Percentiles rank a stretch among this genome's conserved stretches.
These are phyloP conservation scores for Papiliotrema fonsecae DNA, from an alignment of 1,284 basidiomycete genomes.

Conservation along the genomic window DNA sequence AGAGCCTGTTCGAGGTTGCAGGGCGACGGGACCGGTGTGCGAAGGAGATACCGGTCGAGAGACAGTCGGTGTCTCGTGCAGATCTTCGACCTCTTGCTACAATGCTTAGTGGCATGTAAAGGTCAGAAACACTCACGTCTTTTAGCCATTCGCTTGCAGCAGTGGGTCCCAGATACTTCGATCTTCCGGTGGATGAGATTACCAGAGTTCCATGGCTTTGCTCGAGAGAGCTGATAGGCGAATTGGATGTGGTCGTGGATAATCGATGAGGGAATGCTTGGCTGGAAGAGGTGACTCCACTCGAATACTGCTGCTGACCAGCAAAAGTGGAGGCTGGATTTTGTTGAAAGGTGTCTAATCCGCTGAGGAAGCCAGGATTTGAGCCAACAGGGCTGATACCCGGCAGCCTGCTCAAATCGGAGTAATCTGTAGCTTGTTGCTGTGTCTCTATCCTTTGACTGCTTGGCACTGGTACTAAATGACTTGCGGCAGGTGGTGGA, in stretches of 20 bases:
- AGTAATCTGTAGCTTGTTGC: too few relatives aligned
- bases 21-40: not conserved
- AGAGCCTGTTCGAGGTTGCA: not conserved
- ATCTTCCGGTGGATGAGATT: slow-evolving; percentile 23
- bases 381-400: too few relatives aligned
- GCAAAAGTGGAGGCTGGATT: not conserved
- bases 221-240: too few relatives aligned
- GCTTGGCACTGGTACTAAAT: too few relatives aligned
- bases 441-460: too few relatives aligned
- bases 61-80: not conserved
- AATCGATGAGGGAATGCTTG: too few relatives aligned
- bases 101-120: not conserved
- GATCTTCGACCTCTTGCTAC: slow-evolving; percentile 17
- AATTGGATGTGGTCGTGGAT: too few relatives aligned
- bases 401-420: too few relatives aligned
- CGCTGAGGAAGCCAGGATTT: not conserved
- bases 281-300: too few relatives aligned
- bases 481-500: too few relatives aligned
- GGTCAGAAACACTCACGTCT: slow-evolving; percentile 18
- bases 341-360: not conserved
- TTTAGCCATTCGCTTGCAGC: slow-evolving; percentile 40
- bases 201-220: slow-evolving; percentile 34
- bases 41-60: not conserved
- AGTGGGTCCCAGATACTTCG: slow-evolving; percentile 33
- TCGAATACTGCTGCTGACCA: too few relatives aligned